Conservation (phyloP, 768 basidiomycete species). For the Rhodotorula toruloides region DNA sequence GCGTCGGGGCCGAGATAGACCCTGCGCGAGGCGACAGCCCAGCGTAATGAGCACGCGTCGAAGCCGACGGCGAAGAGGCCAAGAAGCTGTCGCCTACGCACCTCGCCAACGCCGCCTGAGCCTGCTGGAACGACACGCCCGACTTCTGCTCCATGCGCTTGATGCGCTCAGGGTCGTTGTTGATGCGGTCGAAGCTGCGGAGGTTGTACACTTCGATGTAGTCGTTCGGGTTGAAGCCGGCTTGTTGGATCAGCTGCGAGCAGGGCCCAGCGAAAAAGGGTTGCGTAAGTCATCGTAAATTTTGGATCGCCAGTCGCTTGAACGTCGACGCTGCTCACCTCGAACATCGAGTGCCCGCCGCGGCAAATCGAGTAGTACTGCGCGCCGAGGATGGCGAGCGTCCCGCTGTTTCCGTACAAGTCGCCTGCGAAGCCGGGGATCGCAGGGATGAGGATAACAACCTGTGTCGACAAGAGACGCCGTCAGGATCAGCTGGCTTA, state of each 20-base stretch:
- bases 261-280: neutral
- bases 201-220: conserved; percentile 91
- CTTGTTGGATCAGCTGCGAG: conserved; percentile 25
- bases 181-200: conserved; percentile 72
- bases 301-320: too few relatives aligned
- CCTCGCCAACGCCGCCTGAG: conserved; percentile 67
- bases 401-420: conserved; percentile 41
- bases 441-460: conserved; percentile 81
- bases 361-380: conserved; percentile 60
- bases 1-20: conserved; percentile 48
- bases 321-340: conserved; percentile 65
- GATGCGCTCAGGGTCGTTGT: conserved; percentile 53
- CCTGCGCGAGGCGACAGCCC: neutral
- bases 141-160: conserved; percentile 65
- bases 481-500: neutral
- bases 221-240: conserved; percentile 49
- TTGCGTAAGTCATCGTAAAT: too few relatives aligned
- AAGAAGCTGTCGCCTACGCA: neutral
- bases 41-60: neutral
- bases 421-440: conserved; percentile 85
- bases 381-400: conserved; percentile 39
- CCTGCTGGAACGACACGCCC: conserved; percentile 74
- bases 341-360: conserved; percentile 79
- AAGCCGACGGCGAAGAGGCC: neutral
- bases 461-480: too few relatives aligned